These are phyloP conservation scores for Tolypocladium pustulatum DNA, from an alignment of 2,329 filamentous ascomycete species.

Conservation along the genomic window DNA sequence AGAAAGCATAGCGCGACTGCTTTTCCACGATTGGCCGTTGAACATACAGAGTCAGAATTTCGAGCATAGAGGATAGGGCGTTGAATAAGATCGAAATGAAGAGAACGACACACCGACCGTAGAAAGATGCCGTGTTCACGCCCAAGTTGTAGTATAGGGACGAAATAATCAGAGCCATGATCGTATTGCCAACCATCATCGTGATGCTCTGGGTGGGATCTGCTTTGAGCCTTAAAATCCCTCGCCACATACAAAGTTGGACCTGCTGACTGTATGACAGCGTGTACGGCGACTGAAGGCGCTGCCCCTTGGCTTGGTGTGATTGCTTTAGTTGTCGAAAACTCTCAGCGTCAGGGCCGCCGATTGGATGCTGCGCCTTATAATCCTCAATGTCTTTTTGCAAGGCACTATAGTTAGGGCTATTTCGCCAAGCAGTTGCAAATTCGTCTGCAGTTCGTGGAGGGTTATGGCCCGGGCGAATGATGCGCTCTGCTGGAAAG, in stretches of 20 bases:
- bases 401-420: conserved; percentile 9
- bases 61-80: conserved; percentile 28
- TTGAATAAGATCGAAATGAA: conserved; percentile 47
- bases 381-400: conserved; percentile 20
- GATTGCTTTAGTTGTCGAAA: background rate
- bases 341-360: background rate
- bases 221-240: background rate
- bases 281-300: background rate
- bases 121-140: conserved; percentile 30
- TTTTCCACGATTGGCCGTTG: conserved; percentile 28
- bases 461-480: conserved; percentile 24
- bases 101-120: conserved; percentile 32
- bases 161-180: conserved; percentile 39
- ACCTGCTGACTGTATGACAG: background rate
- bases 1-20: conserved; percentile 27
- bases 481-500: conserved; percentile 18
- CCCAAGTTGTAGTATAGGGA: conserved; percentile 39
- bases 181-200: conserved; percentile 23
- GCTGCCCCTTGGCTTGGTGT: background rate
- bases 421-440: conserved; percentile 22
- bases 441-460: conserved; percentile 26
- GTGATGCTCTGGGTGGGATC: conserved; percentile 7
- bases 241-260: background rate
- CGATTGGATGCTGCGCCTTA: background rate
- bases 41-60: conserved; percentile 26